Evolutionary conservation across 371 early-diverging fungal genomes (phyloP).

Genomic region (Capillidium rhysosporum): DNA sequence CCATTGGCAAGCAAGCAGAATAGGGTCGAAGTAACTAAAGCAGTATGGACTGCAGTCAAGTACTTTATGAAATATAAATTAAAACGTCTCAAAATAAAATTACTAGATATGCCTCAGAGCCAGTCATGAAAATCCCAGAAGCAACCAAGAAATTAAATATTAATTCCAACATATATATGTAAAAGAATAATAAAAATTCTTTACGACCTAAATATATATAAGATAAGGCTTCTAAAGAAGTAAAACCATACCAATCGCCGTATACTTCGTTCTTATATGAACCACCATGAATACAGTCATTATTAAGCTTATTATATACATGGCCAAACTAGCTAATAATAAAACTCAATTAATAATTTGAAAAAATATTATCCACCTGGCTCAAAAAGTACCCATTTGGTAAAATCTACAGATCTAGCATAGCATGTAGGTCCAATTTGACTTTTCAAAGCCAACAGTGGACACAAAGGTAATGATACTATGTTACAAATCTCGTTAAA

Average conservation of each 20-base stretch:
- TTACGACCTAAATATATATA: conserved; percentile 45
- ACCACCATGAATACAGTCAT: conserved; percentile 96
- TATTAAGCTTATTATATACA: conserved; percentile 73
- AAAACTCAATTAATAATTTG: neutral
- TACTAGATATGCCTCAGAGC: conserved; percentile 61
- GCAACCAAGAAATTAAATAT: conserved; percentile 72
- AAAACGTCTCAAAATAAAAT: conserved; percentile 10
- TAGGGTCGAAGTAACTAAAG: conserved; percentile 58
- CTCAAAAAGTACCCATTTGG: conserved; percentile 66
- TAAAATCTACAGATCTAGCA: conserved; percentile 73
- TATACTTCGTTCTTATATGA: conserved; percentile 89
- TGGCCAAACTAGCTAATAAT: conserved; percentile 48
- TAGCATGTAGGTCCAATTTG: conserved; percentile 84
- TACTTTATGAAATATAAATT: conserved; percentile 25
- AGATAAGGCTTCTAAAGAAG: neutral
- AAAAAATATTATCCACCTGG: conserved; percentile 31
- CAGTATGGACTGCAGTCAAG: conserved; percentile 68
- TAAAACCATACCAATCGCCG: conserved; percentile 68
- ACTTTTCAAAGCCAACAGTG: conserved; percentile 42
- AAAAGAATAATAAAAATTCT: conserved; percentile 94
- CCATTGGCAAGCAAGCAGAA: conserved; percentile 88
- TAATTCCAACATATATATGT: conserved; percentile 67
- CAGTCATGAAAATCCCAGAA: conserved; percentile 75
- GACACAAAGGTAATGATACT: conserved; percentile 70
- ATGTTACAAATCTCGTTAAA: conserved; percentile 70